These are phyloP conservation scores for Suhomyces choctaworum DNA, from an alignment of 1,139 yeast genomes.

Conservation along the genomic window DNA sequence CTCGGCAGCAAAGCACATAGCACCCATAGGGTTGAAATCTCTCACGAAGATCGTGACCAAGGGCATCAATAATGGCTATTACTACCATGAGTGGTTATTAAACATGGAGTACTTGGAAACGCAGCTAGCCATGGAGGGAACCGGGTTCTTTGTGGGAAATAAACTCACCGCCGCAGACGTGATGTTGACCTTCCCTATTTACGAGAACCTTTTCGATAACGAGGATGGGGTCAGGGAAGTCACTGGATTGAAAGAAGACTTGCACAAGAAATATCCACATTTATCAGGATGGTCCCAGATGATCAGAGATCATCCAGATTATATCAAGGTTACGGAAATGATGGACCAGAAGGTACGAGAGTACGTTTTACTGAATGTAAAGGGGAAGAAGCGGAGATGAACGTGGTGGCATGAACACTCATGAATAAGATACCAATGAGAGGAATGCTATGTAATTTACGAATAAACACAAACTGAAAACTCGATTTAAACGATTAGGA, in stretches of 20 bases:
- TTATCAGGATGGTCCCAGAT: conserved; percentile 42
- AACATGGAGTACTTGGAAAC: conserved; percentile 45
- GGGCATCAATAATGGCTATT: conserved; percentile 44
- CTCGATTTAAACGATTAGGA: no score
- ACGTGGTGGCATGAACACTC: no score
- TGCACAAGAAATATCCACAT: conserved; percentile 32
- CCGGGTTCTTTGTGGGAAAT: conserved; percentile 56
- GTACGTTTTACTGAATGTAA: conserved; percentile 5
- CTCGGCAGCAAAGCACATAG: conserved; percentile 35
- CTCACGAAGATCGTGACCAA: conserved; percentile 42
- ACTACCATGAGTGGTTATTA: conserved; percentile 42
- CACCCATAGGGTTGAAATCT: conserved; percentile 50
- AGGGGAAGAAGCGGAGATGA: conserved; percentile 2
- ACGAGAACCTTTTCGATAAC: conserved; percentile 44
- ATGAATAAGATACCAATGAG: no score
- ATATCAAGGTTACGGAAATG: conserved; percentile 29
- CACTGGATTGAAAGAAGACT: conserved; percentile 35
- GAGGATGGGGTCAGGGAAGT: conserved; percentile 37
- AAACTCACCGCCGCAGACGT: conserved; percentile 62
- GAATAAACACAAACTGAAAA: no score
- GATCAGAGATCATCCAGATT: conserved; percentile 35
- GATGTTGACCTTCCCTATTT: conserved; percentile 46
- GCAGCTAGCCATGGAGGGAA: conserved; percentile 37
- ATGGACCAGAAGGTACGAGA: conserved; percentile 28
- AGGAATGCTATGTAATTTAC: no score